phyloP scores from a whole-genome alignment of 2,329 filamentous ascomycete species.

The Scytalidium sp. region DNA sequence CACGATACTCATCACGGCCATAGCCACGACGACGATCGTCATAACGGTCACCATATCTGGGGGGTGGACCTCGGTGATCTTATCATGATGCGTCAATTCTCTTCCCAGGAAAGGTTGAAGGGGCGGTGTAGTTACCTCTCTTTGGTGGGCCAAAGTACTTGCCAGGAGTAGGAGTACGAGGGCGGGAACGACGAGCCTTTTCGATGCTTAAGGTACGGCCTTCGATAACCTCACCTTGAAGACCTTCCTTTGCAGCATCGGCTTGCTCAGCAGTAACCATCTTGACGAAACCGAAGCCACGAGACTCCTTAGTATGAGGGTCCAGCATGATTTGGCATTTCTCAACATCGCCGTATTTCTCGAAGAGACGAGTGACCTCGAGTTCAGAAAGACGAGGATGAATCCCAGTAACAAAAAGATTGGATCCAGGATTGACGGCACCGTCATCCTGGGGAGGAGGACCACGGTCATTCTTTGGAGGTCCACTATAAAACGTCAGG shows the following conservation, averaged over 20 bases:
- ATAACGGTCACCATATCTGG: constrained; percentile 53
- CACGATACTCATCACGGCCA: constrained; percentile 54
- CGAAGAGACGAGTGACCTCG: constrained; percentile 91
- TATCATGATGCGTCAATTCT: constrained; percentile 40
- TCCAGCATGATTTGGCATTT: constrained; percentile 99
- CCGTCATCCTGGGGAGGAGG: constrained; percentile 64
- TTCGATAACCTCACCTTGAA: constrained; percentile 93
- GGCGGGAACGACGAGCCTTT: constrained; percentile 93
- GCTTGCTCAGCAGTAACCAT: constrained; percentile 95
- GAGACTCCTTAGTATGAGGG: constrained; percentile 96
- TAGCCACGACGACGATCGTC: constrained; percentile 56
- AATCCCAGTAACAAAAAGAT: constrained; percentile 98
- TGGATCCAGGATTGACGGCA: constrained; percentile 89
- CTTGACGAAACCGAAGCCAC: constrained; percentile 98
- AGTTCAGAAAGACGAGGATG: constrained; percentile 87
- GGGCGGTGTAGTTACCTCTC: constrained; percentile 67
- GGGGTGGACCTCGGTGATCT: constrained; percentile 43
- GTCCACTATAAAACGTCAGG: constrained; percentile 29
- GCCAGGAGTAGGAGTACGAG: constrained; percentile 93
- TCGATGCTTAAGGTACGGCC: constrained; percentile 96
- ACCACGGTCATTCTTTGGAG: constrained; percentile 50
- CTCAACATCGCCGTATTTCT: constrained; percentile 98
- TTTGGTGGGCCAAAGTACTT: constrained; percentile 99
- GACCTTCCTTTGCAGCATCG: constrained; percentile 92
- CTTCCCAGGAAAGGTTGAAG: constrained; percentile 26